These are phyloP conservation scores for Geotrichum reessii DNA, from an alignment of 1,139 yeast genomes.

Conservation along the genomic window DNA sequence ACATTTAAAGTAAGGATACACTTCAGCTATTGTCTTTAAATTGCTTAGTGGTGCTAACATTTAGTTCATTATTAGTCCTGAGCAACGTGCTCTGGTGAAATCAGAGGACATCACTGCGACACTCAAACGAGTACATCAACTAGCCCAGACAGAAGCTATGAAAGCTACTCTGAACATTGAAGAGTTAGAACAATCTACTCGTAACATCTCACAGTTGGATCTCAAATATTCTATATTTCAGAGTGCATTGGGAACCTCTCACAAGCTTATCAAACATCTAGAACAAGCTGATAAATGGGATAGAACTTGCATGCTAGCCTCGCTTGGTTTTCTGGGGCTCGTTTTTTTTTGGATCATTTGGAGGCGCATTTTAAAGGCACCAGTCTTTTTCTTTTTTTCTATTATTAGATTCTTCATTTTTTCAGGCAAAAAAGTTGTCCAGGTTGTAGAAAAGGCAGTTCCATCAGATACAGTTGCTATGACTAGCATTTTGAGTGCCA, in stretches of 20 bases:
- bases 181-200: slow-evolving; percentile 54
- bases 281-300: slow-evolving; percentile 66
- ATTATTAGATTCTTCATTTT: slow-evolving; percentile 4
- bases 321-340: slow-evolving; percentile 51
- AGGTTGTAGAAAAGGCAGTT: slow-evolving; percentile 4
- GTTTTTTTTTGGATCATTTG: slow-evolving; percentile 62
- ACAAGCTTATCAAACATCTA: slow-evolving; percentile 53
- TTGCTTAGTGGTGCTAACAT: too few relatives aligned
- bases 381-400: slow-evolving; percentile 45
- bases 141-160: slow-evolving; percentile 43
- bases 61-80: slow-evolving; percentile 20
- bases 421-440: slow-evolving; percentile 5
- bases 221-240: slow-evolving; percentile 51
- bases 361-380: slow-evolving; percentile 55
- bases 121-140: slow-evolving; percentile 49
- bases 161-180: slow-evolving; percentile 61
- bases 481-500: neutral
- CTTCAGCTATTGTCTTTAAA: too few relatives aligned
- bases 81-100: slow-evolving; percentile 42
- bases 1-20: slow-evolving; percentile 4
- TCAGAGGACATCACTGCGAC: slow-evolving; percentile 52
- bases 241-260: slow-evolving; percentile 49
- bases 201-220: slow-evolving; percentile 46
- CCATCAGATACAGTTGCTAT: neutral
- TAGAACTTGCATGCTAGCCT: slow-evolving; percentile 51